Evolutionary conservation across 1,284 basidiomycete genomes (phyloP).

Genomic region (Exobasidium cylindrosporum): DNA sequence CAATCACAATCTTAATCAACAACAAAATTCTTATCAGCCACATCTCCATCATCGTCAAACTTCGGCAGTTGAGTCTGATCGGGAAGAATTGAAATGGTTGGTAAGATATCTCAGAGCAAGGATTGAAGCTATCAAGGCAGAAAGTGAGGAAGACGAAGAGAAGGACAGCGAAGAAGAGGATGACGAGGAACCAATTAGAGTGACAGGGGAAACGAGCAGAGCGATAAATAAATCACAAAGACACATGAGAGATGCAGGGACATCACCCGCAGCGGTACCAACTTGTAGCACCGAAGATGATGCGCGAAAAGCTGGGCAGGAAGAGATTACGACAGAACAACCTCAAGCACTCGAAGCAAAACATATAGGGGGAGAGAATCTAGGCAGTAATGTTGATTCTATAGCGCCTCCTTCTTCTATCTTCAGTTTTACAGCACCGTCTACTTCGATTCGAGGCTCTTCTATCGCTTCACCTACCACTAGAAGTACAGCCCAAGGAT

Average conservation of each 20-base stretch:
- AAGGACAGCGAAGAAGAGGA: slow-evolving; percentile 9
- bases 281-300: too few species aligned
- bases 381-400: background rate
- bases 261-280: too few species aligned
- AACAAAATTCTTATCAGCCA: too few species aligned
- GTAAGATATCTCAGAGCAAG: slow-evolving; percentile 16
- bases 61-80: background rate
- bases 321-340: too few species aligned
- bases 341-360: too few species aligned
- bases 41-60: slow-evolving; percentile 4
- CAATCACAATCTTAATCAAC: too few species aligned
- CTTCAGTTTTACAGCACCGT: background rate
- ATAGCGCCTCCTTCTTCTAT: background rate
- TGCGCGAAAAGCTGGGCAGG: too few species aligned
- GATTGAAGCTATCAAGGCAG: slow-evolving; percentile 18
- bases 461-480: background rate
- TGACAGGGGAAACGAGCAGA: too few species aligned
- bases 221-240: too few species aligned
- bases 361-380: too few species aligned
- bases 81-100: slow-evolving; percentile 17
- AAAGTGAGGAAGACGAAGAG: slow-evolving; percentile 17
- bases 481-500: background rate
- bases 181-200: background rate
- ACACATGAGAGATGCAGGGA: too few species aligned
- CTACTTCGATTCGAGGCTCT: background rate